Conservation (phyloP, 495 filamentous ascomycete species). For the Lentithecium fluviatile region DNA sequence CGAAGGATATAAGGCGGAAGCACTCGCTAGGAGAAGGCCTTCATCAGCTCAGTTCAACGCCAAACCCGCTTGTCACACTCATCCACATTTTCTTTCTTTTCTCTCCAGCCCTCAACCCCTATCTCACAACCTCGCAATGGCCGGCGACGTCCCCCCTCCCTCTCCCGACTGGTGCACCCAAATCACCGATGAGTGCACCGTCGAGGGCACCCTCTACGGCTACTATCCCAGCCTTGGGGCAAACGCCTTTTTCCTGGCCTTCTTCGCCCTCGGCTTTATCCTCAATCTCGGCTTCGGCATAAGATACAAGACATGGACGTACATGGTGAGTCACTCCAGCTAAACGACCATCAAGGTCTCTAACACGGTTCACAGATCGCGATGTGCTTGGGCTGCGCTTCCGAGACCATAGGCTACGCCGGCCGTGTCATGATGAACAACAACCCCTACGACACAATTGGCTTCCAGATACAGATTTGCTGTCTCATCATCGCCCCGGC, state of each 20-base stretch:
- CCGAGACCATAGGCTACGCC: constrained; percentile 48
- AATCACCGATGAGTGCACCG: constrained; percentile 7
- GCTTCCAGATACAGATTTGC: constrained; percentile 44
- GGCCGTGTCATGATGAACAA: constrained; percentile 48
- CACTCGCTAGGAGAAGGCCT: background rate
- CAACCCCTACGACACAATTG: constrained; percentile 44
- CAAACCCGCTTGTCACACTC: background rate
- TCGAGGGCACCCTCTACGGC: constrained; percentile 27
- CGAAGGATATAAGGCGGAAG: constrained; percentile 3
- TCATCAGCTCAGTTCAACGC: background rate
- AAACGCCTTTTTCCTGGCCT: constrained; percentile 28
- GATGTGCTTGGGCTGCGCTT: constrained; percentile 45
- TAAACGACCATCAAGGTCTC: background rate
- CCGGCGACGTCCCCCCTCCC: background rate
- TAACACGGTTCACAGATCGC: constrained; percentile 28
- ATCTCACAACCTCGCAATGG: constrained; percentile 1
- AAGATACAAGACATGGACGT: constrained; percentile 38
- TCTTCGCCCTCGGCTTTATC: constrained; percentile 30
- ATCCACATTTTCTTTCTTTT: background rate
- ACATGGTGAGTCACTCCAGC: constrained; percentile 29
- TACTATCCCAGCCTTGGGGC: constrained; percentile 30
- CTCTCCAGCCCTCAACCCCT: background rate
- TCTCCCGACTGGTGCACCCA: background rate
- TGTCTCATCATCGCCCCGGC: constrained; percentile 57
- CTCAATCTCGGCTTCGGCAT: constrained; percentile 27